Conservation (phyloP, 225 moss, liverwort and hornwort genomes). For the Antitrichia curtipendula region DNA sequence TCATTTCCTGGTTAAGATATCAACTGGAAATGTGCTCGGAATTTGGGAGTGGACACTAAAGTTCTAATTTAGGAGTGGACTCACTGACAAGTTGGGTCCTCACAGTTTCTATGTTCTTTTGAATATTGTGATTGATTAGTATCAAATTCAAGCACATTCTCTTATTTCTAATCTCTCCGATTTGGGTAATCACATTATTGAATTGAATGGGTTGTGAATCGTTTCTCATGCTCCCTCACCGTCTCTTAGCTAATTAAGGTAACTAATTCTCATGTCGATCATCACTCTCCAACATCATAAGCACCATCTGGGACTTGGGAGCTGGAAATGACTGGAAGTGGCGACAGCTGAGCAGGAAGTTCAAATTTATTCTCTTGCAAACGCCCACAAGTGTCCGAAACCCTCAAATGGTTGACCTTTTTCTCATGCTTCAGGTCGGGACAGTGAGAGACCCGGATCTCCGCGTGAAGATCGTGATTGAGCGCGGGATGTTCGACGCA, state of each 20-base stretch:
- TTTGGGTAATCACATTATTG: background rate
- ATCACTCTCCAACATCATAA: background rate
- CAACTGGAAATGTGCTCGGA: background rate
- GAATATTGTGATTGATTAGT: background rate
- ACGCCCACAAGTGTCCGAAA: background rate
- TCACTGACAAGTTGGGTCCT: background rate
- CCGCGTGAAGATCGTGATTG: conserved; percentile 72
- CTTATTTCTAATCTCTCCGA: background rate
- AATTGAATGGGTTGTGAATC: background rate
- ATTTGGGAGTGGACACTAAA: background rate
- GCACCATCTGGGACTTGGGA: background rate
- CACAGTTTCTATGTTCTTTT: too few species aligned
- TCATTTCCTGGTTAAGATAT: background rate
- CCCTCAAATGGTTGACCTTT: too few species aligned
- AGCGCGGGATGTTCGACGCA: conserved; percentile 65
- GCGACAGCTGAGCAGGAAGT: background rate
- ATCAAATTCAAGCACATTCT: background rate
- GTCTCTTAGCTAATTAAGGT: background rate
- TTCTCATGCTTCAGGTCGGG: conserved; percentile 29
- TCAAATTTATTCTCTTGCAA: background rate
- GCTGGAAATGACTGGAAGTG: background rate
- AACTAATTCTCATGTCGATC: too few species aligned
- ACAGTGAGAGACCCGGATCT: conserved; percentile 77
- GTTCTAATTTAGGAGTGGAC: background rate
- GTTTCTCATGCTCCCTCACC: background rate